Conservation (phyloP, 225 moss, liverwort and hornwort species). For the Straminergon stramineum region DNA sequence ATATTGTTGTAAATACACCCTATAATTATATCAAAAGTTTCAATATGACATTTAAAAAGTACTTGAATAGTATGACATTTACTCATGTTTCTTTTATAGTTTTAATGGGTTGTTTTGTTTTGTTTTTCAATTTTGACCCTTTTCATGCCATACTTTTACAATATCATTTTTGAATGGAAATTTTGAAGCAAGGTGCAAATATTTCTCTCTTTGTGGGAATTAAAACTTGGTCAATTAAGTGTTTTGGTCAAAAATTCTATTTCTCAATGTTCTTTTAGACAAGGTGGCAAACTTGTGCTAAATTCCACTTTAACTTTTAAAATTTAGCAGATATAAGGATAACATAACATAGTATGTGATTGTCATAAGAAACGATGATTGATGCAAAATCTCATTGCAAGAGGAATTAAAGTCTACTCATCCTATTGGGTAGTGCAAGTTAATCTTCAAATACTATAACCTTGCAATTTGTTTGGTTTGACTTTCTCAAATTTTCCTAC, state of each 20-base stretch:
- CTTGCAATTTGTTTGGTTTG: neutral
- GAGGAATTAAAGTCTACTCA: neutral
- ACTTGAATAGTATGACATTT: neutral
- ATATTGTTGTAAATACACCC: fast-evolving
- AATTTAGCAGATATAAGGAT: neutral
- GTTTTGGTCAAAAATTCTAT: neutral
- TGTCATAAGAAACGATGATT: neutral
- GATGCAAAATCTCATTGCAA: neutral
- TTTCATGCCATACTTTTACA: neutral
- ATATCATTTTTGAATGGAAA: neutral
- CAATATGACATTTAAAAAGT: neutral
- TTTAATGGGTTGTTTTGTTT: neutral
- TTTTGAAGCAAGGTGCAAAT: neutral
- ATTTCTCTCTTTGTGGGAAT: neutral
- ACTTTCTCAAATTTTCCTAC: fast-evolving
- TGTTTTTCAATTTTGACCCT: neutral
- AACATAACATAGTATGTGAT: neutral
- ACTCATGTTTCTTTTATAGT: neutral
- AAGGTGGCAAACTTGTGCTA: neutral
- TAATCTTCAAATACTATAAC: neutral
- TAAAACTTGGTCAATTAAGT: neutral
- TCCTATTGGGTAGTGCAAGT: fast-evolving
- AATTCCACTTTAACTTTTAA: neutral
- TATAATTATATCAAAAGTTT: neutral
- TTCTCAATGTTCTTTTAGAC: neutral